Conservation (phyloP, 2,329 filamentous ascomycete genomes). For the Talaromyces sp. region DNA sequence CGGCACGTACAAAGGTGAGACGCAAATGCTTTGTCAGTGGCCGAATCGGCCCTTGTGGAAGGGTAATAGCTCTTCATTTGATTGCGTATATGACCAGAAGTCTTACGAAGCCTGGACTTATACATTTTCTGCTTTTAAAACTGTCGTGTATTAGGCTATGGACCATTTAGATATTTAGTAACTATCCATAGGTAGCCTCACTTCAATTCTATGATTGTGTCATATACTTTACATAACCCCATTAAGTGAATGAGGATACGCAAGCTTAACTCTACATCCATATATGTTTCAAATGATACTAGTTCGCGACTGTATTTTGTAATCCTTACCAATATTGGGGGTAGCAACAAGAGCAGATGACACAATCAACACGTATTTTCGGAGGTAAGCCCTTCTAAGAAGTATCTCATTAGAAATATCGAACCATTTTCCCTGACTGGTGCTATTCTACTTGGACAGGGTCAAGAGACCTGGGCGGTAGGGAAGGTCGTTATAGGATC, state of each 20-base stretch:
- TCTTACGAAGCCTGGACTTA: background rate
- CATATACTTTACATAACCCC: background rate
- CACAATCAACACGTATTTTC: background rate
- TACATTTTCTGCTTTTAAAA: background rate
- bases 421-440: background rate
- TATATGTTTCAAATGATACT: background rate
- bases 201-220: background rate
- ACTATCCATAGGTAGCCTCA: background rate
- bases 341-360: background rate
- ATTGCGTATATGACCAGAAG: background rate
- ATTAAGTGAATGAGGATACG: background rate
- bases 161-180: background rate
- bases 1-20: background rate
- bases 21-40: background rate
- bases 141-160: background rate
- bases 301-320: background rate
- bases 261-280: background rate
- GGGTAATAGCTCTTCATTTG: background rate
- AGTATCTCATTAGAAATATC: background rate
- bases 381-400: background rate
- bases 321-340: background rate
- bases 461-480: conserved; percentile 59
- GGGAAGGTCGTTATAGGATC: conserved; percentile 52
- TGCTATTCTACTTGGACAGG: conserved; percentile 27
- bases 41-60: background rate